Conservation (phyloP, 495 filamentous ascomycete genomes). For the Lasiosphaeria hispida region DNA sequence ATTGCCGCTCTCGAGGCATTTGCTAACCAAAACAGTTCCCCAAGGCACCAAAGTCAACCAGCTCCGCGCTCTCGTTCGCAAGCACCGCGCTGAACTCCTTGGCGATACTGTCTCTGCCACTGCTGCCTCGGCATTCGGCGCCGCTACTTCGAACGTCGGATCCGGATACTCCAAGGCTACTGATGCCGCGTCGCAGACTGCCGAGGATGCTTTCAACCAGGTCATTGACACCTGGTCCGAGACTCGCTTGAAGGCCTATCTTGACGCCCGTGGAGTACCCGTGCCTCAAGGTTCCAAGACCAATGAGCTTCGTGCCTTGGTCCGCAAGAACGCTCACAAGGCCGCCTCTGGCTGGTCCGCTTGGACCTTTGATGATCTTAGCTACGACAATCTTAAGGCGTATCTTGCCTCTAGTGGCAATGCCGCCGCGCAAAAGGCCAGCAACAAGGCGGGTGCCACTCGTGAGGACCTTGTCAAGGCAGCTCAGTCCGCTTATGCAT, state of each 20-base stretch:
- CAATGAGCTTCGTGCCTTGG: constrained; percentile 75
- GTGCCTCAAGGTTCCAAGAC: constrained; percentile 74
- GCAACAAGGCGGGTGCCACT: constrained; percentile 61
- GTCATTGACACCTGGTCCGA: constrained; percentile 67
- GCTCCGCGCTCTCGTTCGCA: constrained; percentile 83
- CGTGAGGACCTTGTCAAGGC: constrained; percentile 71
- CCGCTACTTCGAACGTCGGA: constrained; percentile 77
- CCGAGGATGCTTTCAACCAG: constrained; percentile 64
- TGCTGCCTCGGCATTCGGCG: constrained; percentile 66
- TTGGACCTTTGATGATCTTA: constrained; percentile 86
- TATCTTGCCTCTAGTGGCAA: constrained; percentile 61
- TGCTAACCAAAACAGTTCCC: constrained; percentile 69
- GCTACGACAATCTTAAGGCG: constrained; percentile 69
- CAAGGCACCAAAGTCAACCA: constrained; percentile 90
- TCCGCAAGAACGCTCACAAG: constrained; percentile 70
- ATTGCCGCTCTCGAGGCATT: background rate
- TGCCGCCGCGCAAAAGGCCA: constrained; percentile 65
- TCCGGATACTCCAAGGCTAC: constrained; percentile 77
- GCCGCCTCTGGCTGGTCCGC: constrained; percentile 67
- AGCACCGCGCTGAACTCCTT: constrained; percentile 73
- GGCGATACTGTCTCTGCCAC: constrained; percentile 63
- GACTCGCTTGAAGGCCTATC: constrained; percentile 71
- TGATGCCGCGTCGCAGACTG: constrained; percentile 61
- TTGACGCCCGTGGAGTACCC: constrained; percentile 65
- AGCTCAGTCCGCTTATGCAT: constrained; percentile 68